A percentile compares a stretch with the other conserved stretches of the same genome.
Evolutionary conservation across 1,284 basidiomycete genomes (phyloP).

Genomic region (Cryptococcus deneoformans): DNA sequence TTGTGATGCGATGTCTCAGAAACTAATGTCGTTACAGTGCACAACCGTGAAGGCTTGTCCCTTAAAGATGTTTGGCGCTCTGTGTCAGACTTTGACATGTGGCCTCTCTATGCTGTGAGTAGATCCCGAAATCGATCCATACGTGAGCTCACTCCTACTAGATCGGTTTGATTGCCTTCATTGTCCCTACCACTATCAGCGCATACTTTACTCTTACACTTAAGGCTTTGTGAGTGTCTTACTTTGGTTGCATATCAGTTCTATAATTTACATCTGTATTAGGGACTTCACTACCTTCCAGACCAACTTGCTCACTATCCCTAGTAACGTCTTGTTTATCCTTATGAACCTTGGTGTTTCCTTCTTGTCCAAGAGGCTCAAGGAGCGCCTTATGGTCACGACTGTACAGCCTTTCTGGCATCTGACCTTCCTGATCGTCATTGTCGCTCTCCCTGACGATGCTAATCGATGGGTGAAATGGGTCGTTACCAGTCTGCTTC

Average conservation of each 20-base stretch:
- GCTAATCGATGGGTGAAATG: slow-evolving; percentile 25
- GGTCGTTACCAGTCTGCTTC: slow-evolving; percentile 18
- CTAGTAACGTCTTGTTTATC: slow-evolving; percentile 31
- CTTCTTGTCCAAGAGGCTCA: slow-evolving; percentile 24
- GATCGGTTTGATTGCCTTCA: slow-evolving; percentile 31
- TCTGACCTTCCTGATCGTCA: slow-evolving; percentile 28
- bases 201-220: slow-evolving; percentile 59
- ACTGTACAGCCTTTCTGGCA: slow-evolving; percentile 29
- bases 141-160: slow-evolving; percentile 43
- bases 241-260: background rate
- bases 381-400: slow-evolving; percentile 15
- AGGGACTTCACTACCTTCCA: slow-evolving; percentile 61
- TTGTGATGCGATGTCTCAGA: background rate
- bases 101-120: slow-evolving; percentile 52
- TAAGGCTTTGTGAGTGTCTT: slow-evolving; percentile 42
- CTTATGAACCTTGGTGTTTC: slow-evolving; percentile 37
- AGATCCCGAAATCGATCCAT: slow-evolving; percentile 41
- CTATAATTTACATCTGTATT: background rate
- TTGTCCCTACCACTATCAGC: slow-evolving; percentile 29
- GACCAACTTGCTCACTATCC: slow-evolving; percentile 61
- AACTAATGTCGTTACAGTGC: slow-evolving; percentile 53
- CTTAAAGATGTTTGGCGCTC: slow-evolving; percentile 58
- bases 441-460: slow-evolving; percentile 22
- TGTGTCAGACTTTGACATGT: slow-evolving; percentile 53
- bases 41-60: slow-evolving; percentile 69